Conservation (phyloP, 139 green algal species). For the Coelastrella sp. region DNA sequence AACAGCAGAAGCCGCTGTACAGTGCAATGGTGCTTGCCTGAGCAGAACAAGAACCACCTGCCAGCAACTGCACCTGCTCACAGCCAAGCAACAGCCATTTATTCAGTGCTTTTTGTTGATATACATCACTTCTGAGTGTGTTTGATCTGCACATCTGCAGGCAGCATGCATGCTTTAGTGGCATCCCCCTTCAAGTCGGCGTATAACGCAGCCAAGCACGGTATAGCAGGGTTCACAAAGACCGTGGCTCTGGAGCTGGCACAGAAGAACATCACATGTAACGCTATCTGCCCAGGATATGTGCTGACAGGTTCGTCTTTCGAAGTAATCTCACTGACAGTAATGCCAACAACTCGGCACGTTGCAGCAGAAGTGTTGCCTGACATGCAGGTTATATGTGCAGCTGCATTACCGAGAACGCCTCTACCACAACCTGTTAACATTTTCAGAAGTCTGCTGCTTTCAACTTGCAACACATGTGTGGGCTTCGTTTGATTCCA, state of each 20-base stretch:
- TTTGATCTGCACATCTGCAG: conserved; percentile 81
- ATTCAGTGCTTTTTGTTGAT: no score
- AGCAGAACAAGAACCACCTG: no score
- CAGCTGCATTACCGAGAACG: no score
- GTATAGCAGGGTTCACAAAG: conserved; percentile 86
- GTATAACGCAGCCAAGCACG: conserved; percentile 95
- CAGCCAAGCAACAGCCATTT: no score
- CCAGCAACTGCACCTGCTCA: no score
- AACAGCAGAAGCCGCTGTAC: no score
- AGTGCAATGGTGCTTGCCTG: no score
- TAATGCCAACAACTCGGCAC: not conserved
- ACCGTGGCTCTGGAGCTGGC: conserved; percentile 85
- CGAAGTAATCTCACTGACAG: no score
- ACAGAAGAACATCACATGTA: conserved; percentile 76
- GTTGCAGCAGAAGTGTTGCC: not conserved
- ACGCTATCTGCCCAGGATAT: conserved; percentile 81
- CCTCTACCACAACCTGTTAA: no score
- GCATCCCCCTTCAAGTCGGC: conserved; percentile 92
- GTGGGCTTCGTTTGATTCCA: no score
- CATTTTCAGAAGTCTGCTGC: not conserved
- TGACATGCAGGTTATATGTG: not conserved
- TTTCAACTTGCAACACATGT: not conserved
- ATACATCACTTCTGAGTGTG: not conserved
- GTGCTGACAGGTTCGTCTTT: conserved; percentile 24
- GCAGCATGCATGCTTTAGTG: conserved; percentile 48